These are phyloP conservation scores for Waltergamsia citrina DNA, from an alignment of 2,329 filamentous ascomycete species.

Conservation along the genomic window DNA sequence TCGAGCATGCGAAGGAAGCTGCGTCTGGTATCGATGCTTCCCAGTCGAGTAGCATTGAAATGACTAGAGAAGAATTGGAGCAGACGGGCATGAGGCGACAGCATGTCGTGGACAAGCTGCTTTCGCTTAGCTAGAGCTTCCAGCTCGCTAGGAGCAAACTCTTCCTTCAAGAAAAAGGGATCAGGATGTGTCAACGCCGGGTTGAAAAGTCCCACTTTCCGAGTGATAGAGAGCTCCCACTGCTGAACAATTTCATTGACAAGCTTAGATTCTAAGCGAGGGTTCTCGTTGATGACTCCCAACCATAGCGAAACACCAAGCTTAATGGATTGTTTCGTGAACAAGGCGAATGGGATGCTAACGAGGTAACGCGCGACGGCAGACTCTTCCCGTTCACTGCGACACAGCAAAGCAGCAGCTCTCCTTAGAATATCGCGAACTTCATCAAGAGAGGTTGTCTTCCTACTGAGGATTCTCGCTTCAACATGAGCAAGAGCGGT, in stretches of 20 bases:
- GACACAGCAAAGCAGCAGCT: slow-evolving; percentile 79
- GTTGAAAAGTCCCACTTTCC: slow-evolving; percentile 74
- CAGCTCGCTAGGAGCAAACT: slow-evolving; percentile 87
- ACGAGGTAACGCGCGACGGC: slow-evolving; percentile 82
- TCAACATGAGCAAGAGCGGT: slow-evolving; percentile 67
- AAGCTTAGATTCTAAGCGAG: slow-evolving; percentile 75
- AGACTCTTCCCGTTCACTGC: slow-evolving; percentile 64
- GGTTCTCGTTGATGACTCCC: slow-evolving; percentile 93
- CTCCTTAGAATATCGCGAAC: slow-evolving; percentile 74
- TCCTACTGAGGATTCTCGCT: slow-evolving; percentile 57
- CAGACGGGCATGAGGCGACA: slow-evolving; percentile 78
- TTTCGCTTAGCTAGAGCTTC: slow-evolving; percentile 64
- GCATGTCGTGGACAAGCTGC: slow-evolving; percentile 68
- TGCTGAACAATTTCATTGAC: slow-evolving; percentile 80
- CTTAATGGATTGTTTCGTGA: slow-evolving; percentile 92
- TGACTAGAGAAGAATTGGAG: slow-evolving; percentile 89
- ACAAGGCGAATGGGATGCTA: slow-evolving; percentile 83
- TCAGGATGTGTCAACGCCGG: slow-evolving; percentile 63
- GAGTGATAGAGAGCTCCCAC: slow-evolving; percentile 79
- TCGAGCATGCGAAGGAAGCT: slow-evolving; percentile 76
- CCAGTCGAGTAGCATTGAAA: slow-evolving; percentile 85
- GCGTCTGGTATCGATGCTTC: slow-evolving; percentile 70
- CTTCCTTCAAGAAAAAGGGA: slow-evolving; percentile 83
- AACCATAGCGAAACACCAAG: slow-evolving; percentile 94
- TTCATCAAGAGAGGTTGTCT: slow-evolving; percentile 61